Evolutionary conservation across 768 basidiomycete genomes (phyloP).

Genomic region (Termitomyces sp.): DNA sequence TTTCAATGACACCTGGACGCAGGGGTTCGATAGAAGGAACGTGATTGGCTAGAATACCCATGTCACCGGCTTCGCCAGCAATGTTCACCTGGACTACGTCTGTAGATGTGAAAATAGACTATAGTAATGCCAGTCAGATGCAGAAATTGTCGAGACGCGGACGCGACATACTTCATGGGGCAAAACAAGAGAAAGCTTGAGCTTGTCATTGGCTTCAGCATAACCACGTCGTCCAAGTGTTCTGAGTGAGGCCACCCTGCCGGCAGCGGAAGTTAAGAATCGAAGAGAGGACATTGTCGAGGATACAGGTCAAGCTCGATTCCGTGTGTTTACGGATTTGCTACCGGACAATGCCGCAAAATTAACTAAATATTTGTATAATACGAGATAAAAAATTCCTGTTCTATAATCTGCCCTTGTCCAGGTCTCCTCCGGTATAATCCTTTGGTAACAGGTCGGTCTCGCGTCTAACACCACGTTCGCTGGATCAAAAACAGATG

Average conservation of each 20-base stretch:
- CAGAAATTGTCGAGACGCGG: neutral
- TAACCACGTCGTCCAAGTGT: slow-evolving; percentile 73
- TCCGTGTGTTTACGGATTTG: slow-evolving; percentile 40
- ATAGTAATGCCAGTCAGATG: slow-evolving; percentile 8
- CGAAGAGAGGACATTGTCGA: slow-evolving; percentile 72
- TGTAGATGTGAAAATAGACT: slow-evolving; percentile 88
- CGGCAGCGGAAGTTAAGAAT: slow-evolving; percentile 58
- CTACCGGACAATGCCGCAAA: slow-evolving; percentile 17
- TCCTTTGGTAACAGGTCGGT: slow-evolving; percentile 60
- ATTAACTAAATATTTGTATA: slow-evolving; percentile 1
- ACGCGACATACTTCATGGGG: slow-evolving; percentile 78
- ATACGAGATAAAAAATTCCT: slow-evolving; percentile 1
- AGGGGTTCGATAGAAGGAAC: slow-evolving; percentile 96
- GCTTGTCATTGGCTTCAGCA: slow-evolving; percentile 87
- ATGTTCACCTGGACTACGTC: slow-evolving; percentile 97
- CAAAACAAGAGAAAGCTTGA: slow-evolving; percentile 88
- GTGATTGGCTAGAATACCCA: slow-evolving; percentile 99
- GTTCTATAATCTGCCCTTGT: slow-evolving; percentile 36
- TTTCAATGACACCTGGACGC: slow-evolving; percentile 91
- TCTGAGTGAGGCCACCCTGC: slow-evolving; percentile 48
- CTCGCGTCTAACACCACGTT: slow-evolving; percentile 58
- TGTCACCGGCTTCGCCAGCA: slow-evolving; percentile 90
- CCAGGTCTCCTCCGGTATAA: slow-evolving; percentile 44
- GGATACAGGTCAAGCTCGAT: slow-evolving; percentile 17
- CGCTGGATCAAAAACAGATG: slow-evolving; percentile 33